These are phyloP conservation scores for Hanseniaspora pseudoguilliermondii DNA, from an alignment of 805 yeast species.

Conservation along the genomic window DNA sequence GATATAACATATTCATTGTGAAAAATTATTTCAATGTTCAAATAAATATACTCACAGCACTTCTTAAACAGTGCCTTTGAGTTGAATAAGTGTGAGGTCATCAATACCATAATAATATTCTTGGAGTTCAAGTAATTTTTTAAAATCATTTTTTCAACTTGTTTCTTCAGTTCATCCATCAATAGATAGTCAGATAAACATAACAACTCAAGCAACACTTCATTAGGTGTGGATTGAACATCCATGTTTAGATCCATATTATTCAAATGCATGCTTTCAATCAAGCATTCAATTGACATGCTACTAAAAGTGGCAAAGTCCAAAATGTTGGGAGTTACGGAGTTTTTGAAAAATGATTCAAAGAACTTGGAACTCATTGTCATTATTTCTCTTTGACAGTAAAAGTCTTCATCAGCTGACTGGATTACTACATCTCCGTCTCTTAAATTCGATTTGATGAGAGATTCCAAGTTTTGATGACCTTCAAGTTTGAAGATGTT, in stretches of 20 bases:
- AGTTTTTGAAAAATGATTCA: slow-evolving; percentile 39
- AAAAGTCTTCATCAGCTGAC: slow-evolving; percentile 35
- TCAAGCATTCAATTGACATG: slow-evolving; percentile 35
- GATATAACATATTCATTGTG: slow-evolving; percentile 31
- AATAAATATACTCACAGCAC: slow-evolving; percentile 55
- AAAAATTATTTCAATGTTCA: slow-evolving; percentile 50
- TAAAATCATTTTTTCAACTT: slow-evolving; percentile 44
- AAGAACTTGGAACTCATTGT: slow-evolving; percentile 49
- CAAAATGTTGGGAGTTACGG: slow-evolving; percentile 22
- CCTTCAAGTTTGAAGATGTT: slow-evolving; percentile 22
- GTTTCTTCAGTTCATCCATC: slow-evolving; percentile 43
- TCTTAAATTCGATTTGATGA: neutral
- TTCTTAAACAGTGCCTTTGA: slow-evolving; percentile 46
- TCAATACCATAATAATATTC: slow-evolving; percentile 44
- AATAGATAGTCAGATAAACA: slow-evolving; percentile 50
- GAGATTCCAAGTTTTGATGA: slow-evolving; percentile 3
- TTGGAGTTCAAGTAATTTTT: slow-evolving; percentile 45
- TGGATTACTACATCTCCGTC: slow-evolving; percentile 34
- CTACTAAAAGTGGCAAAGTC: slow-evolving; percentile 34
- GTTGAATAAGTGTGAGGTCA: slow-evolving; percentile 39
- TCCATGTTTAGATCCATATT: slow-evolving; percentile 15
- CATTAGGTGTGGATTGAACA: slow-evolving; percentile 14
- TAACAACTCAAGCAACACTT: slow-evolving; percentile 10
- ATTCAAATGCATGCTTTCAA: slow-evolving; percentile 47
- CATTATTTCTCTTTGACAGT: slow-evolving; percentile 42